Percentiles rank a stretch among this genome's conserved stretches.
phyloP scores from a whole-genome alignment of 257 asterid genomes.

The Capsicum chinense region DNA sequence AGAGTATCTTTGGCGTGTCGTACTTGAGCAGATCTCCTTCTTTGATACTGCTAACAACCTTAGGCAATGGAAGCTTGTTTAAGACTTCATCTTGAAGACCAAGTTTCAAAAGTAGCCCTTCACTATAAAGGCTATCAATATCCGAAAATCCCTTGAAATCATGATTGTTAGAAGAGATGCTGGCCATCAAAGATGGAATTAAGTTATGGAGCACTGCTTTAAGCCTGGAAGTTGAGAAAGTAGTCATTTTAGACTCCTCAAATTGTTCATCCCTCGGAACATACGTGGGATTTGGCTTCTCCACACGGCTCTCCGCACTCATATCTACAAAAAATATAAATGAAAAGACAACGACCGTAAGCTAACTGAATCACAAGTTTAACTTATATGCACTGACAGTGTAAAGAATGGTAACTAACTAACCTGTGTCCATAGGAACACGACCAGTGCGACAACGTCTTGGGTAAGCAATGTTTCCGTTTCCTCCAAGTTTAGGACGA shows the following conservation, averaged over 20 bases:
- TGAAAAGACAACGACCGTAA: background rate
- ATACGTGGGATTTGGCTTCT: slow-evolving; percentile 89
- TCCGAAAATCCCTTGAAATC: slow-evolving; percentile 88
- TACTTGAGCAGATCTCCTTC: slow-evolving; percentile 84
- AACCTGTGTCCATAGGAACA: slow-evolving; percentile 73
- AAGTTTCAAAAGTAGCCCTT: slow-evolving; percentile 84
- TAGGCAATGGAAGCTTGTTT: slow-evolving; percentile 76
- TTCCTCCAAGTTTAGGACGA: slow-evolving; percentile 82
- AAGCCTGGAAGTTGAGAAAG: slow-evolving; percentile 87
- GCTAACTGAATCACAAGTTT: background rate
- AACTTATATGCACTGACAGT: background rate
- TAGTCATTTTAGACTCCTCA: slow-evolving; percentile 84
- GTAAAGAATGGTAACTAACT: slow-evolving; percentile 25
- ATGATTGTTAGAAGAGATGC: slow-evolving; percentile 70
- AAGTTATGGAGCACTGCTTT: slow-evolving; percentile 87
- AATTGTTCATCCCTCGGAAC: slow-evolving; percentile 97
- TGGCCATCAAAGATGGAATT: slow-evolving; percentile 77
- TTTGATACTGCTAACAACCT: slow-evolving; percentile 68
- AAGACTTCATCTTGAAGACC: slow-evolving; percentile 76
- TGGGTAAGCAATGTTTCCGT: slow-evolving; percentile 63
- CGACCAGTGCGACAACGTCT: slow-evolving; percentile 96
- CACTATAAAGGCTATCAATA: slow-evolving; percentile 81
- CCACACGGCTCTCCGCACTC: slow-evolving; percentile 81
- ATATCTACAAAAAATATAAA: slow-evolving; percentile 48
- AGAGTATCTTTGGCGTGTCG: slow-evolving; percentile 75